A percentile compares a stretch with the other conserved stretches of the same genome.
Conservation (phyloP, 768 basidiomycete species). For the Kwoniella sp. region DNA sequence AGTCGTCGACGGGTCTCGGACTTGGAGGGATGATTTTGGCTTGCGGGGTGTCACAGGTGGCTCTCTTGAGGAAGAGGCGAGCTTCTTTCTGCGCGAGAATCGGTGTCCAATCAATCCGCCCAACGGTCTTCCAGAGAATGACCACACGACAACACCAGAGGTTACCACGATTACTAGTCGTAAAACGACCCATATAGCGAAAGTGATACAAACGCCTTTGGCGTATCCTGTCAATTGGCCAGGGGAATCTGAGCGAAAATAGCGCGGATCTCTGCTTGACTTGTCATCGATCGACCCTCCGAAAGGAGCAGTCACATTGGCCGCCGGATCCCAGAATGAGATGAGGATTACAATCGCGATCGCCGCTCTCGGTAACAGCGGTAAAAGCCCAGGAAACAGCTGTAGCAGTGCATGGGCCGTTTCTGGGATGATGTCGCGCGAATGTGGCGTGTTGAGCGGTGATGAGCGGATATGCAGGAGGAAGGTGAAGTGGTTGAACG, state of each 20-base stretch:
- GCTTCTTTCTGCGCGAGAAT: slow-evolving; percentile 1
- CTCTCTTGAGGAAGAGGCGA: not conserved
- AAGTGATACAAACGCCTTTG: slow-evolving; percentile 75
- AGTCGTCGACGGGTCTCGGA: slow-evolving; percentile 38
- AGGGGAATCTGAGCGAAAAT: slow-evolving; percentile 64
- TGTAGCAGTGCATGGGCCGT: slow-evolving; percentile 81
- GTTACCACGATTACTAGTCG: slow-evolving; percentile 67
- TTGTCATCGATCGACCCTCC: slow-evolving; percentile 59
- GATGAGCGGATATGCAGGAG: slow-evolving; percentile 74
- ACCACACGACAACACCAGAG: slow-evolving; percentile 79
- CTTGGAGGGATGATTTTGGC: slow-evolving; percentile 19
- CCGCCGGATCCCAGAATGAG: slow-evolving; percentile 63
- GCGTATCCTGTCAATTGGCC: slow-evolving; percentile 76
- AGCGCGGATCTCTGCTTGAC: slow-evolving; percentile 67
- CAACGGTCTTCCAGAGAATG: slow-evolving; percentile 72
- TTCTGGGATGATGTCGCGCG: slow-evolving; percentile 72
- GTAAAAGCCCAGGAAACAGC: slow-evolving; percentile 75
- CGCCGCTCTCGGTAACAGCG: slow-evolving; percentile 82
- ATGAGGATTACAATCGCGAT: slow-evolving; percentile 73
- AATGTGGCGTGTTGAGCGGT: slow-evolving; percentile 59
- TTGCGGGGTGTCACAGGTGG: slow-evolving; percentile 26
- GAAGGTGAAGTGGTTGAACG: slow-evolving; percentile 82
- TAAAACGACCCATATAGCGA: slow-evolving; percentile 81
- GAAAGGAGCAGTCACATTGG: slow-evolving; percentile 60
- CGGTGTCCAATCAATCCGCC: slow-evolving; percentile 69